Percentiles rank a stretch among this genome's conserved stretches.
Conservation (phyloP, 805 yeast genomes). For the Yamadazyma nakazawae region DNA sequence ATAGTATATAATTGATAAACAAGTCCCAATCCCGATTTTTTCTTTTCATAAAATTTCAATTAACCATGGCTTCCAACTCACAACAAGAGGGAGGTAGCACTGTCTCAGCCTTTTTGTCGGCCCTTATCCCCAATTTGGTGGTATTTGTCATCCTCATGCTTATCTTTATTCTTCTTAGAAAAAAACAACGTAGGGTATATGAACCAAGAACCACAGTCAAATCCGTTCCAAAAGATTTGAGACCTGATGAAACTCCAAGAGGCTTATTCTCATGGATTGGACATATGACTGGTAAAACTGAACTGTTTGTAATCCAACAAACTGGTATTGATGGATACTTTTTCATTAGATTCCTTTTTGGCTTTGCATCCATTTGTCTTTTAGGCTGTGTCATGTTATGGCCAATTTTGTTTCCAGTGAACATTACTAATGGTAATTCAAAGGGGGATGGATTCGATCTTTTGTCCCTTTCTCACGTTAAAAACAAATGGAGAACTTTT, state of each 20-base stretch:
- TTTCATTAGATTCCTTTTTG: constrained; percentile 60
- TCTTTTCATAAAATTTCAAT: background rate
- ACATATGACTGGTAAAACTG: constrained; percentile 51
- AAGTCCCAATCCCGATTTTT: constrained; percentile 1
- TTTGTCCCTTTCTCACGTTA: constrained; percentile 60
- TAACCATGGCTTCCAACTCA: constrained; percentile 19
- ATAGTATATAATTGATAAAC: constrained; percentile 3
- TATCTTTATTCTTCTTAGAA: constrained; percentile 40
- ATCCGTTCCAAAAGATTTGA: constrained; percentile 43
- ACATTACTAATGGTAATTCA: constrained; percentile 64
- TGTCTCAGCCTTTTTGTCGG: constrained; percentile 49
- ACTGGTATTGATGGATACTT: constrained; percentile 76
- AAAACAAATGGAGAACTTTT: constrained; percentile 58
- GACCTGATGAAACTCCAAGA: constrained; percentile 41
- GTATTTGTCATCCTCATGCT: constrained; percentile 39
- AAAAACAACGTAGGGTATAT: constrained; percentile 46
- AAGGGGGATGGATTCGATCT: constrained; percentile 57
- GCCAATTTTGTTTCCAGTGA: constrained; percentile 71
- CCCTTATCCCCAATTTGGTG: constrained; percentile 44
- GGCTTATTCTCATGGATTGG: constrained; percentile 57
- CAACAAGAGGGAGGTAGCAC: constrained; percentile 5
- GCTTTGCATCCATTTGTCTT: constrained; percentile 50
- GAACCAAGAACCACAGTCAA: constrained; percentile 49
- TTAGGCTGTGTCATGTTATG: constrained; percentile 54
- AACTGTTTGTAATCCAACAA: constrained; percentile 61